phyloP scores from a whole-genome alignment of 2,329 filamentous ascomycete genomes.

The Colletotrichum orbiculare region DNA sequence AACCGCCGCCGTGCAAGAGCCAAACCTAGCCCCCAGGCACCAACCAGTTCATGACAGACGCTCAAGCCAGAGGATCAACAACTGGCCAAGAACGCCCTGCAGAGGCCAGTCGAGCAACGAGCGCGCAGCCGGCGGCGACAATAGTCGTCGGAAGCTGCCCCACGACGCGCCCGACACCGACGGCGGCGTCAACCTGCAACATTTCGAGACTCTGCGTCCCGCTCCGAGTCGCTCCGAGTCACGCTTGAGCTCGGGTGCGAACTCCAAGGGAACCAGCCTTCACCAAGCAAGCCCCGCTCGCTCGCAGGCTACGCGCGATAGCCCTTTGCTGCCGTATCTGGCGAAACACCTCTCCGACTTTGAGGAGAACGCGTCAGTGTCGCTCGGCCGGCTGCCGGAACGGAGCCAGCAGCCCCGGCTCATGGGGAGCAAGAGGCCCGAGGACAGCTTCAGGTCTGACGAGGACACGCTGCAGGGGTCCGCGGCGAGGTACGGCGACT shows the following conservation, averaged over 20 bases:
- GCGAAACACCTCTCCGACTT: conserved; percentile 14
- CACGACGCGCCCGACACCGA: not conserved
- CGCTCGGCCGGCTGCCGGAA: not conserved
- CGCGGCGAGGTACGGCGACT: not conserved
- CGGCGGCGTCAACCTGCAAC: not conserved
- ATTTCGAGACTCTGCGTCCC: not conserved
- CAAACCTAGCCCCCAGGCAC: not conserved
- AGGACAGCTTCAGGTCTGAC: not conserved
- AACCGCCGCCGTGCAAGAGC: not conserved
- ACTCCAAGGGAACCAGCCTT: not conserved
- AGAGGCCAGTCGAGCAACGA: not conserved
- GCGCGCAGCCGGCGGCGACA: not conserved
- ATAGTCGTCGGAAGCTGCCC: not conserved
- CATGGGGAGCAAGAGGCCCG: not conserved
- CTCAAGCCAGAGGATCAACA: not conserved
- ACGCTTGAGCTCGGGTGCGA: not conserved
- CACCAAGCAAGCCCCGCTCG: not conserved
- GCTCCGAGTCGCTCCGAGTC: not conserved
- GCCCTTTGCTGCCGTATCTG: not conserved
- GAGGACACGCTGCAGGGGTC: not conserved
- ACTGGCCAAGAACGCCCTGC: not conserved
- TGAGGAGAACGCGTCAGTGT: not conserved
- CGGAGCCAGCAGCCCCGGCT: not conserved
- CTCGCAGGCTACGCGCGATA: not conserved
- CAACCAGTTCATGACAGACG: not conserved